Evolutionary conservation across 2,329 filamentous ascomycete species (phyloP), one percentile per base, ranked within the genome.

Genomic region (Pseudocercospora eumusae): DNA sequence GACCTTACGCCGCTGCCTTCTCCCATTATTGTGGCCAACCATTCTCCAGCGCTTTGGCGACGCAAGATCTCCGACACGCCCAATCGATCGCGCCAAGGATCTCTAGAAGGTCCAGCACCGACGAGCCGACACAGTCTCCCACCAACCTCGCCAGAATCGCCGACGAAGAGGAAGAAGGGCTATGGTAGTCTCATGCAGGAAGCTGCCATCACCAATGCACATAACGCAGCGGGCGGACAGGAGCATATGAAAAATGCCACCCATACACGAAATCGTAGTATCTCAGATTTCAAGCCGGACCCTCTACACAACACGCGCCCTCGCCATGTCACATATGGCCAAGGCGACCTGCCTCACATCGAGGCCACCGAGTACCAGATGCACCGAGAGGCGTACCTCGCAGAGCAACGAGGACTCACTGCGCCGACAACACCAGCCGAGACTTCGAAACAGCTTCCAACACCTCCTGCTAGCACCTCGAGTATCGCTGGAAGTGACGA

Each of bases 261-360:
- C 18, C 90, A 74, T 60, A 80, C 81, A 11, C 85, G 90, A 62
- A 92, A 95, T 74, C 84, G 93, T 69, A 97, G 93, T 75, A 80
- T 95, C 25, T 96, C 92, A 78, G 93, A 97, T 67, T 96, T 96
- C 75, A 83, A 87, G 0, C 92, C 92, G 1, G 90, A 95, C 58
- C 79, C 85, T 4, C 80, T 88, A 66, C 82, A 86, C 47, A 83
- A 89, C 55, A 83, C 88, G 0, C 90, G 86, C 71, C 78, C 80
- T 31, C 85, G 92, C 47, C 88, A 91, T 65, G 83, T 90, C 59
- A 91, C 89, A 0, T 86, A 95, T 15, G 86, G 86, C 0, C 81
- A 86, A 2, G 67, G 82, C 71, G 69, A 76, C 69, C 47, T 78
- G 23, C 81, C 83, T 33, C 78, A 77, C 33, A 80, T 81, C 18